phyloP scores from a whole-genome alignment of 169 alveolate genomes.

The Plasmodium fragile region DNA sequence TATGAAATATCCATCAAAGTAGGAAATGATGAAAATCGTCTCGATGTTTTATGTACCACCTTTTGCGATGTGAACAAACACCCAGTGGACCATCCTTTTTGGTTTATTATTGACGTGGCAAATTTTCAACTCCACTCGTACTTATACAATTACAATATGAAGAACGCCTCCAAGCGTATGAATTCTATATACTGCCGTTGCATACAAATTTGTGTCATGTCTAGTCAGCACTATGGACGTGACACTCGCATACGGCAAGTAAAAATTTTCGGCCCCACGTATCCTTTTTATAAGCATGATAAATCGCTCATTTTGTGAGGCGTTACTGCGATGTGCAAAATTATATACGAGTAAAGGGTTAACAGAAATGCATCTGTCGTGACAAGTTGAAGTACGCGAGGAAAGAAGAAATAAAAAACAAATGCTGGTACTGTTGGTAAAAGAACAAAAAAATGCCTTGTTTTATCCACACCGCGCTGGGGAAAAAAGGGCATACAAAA shows the following conservation, averaged over 20 bases:
- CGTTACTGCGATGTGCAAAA: background rate
- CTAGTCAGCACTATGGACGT: constrained; percentile 89
- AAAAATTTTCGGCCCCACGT: constrained; percentile 67
- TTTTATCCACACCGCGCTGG: background rate
- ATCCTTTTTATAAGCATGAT: constrained; percentile 50
- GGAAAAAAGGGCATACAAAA: background rate
- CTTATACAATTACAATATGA: constrained; percentile 76
- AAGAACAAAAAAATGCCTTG: background rate
- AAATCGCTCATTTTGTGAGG: constrained; percentile 22
- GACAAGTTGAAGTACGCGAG: background rate
- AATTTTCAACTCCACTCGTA: constrained; percentile 69
- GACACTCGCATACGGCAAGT: constrained; percentile 89
- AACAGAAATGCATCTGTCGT: background rate
- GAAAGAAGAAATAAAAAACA: background rate
- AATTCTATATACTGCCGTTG: constrained; percentile 84
- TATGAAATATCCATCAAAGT: constrained; percentile 85
- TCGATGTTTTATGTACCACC: constrained; percentile 76
- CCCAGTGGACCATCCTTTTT: constrained; percentile 85
- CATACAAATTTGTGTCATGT: constrained; percentile 86
- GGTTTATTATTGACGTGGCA: constrained; percentile 78
- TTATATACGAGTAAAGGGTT: background rate
- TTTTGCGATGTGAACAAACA: constrained; percentile 77
- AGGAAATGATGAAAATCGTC: constrained; percentile 84
- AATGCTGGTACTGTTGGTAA: background rate
- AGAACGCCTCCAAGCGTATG: constrained; percentile 73